These are phyloP conservation scores for Trametes coccinea DNA, from an alignment of 768 basidiomycete species.

Conservation along the genomic window DNA sequence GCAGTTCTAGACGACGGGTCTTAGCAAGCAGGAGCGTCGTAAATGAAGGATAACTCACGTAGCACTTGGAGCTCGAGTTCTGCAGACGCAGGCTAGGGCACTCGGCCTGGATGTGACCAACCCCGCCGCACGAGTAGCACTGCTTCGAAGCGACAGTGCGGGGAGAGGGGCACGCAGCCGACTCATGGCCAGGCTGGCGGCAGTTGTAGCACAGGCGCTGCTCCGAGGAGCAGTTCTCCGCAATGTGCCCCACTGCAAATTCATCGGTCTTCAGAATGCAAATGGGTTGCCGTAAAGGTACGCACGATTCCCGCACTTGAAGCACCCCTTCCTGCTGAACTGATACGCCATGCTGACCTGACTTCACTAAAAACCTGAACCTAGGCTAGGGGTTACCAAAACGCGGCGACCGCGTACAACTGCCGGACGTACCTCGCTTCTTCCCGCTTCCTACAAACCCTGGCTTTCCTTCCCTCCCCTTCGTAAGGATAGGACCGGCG, in stretches of 20 bases:
- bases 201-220: conserved; percentile 94
- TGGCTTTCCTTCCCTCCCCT: conserved; percentile 62
- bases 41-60: conserved; percentile 49
- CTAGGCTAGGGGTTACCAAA: conserved; percentile 12
- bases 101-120: conserved; percentile 88
- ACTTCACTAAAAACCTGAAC: conserved; percentile 37
- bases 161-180: conserved; percentile 82
- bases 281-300: conserved; percentile 26
- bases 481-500: conserved; percentile 54
- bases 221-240: conserved; percentile 87
- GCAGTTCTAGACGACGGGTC: conserved; percentile 49
- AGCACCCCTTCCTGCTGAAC: conserved; percentile 86
- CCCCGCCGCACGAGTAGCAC: conserved; percentile 91
- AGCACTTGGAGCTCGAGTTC: conserved; percentile 75
- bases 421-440: conserved; percentile 55
- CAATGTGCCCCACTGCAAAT: conserved; percentile 81
- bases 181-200: conserved; percentile 92
- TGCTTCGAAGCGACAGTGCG: conserved; percentile 83
- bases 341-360: conserved; percentile 74
- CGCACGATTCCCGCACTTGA: conserved; percentile 92
- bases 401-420: neutral
- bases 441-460: conserved; percentile 73
- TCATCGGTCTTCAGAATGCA: neutral
- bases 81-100: conserved; percentile 79
- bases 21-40: too few species aligned